A percentile compares a stretch with the other conserved stretches of the same genome.
These are phyloP conservation scores for Jackrogersella multiformis DNA, from an alignment of 495 filamentous ascomycete genomes.

Conservation along the genomic window DNA sequence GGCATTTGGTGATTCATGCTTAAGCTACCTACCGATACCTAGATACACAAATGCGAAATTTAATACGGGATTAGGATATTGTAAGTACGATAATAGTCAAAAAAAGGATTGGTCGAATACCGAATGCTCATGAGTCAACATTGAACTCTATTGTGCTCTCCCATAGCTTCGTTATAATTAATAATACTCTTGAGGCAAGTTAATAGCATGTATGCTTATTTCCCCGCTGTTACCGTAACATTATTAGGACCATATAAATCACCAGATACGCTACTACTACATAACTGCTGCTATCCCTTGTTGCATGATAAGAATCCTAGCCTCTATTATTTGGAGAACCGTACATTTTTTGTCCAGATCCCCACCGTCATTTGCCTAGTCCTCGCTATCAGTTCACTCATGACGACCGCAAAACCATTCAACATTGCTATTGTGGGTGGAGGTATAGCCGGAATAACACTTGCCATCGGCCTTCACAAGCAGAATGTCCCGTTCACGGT, in stretches of 20 bases:
- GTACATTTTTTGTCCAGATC: not conserved
- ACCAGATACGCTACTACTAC: not conserved
- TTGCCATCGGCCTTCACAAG: constrained; percentile 57
- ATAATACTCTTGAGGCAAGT: too few species aligned
- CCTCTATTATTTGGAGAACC: not conserved
- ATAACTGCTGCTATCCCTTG: not conserved
- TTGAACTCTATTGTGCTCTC: too few species aligned
- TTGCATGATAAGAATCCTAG: not conserved
- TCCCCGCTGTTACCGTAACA: not conserved
- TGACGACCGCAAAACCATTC: constrained; percentile 39
- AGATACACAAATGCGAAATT: too few species aligned
- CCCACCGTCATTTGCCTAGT: not conserved
- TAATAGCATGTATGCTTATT: constrained; percentile 1
- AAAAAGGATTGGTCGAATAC: too few species aligned
- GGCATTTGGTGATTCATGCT: too few species aligned
- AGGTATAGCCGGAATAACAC: constrained; percentile 63
- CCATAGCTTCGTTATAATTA: too few species aligned
- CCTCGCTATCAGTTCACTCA: not conserved
- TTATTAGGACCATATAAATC: not conserved
- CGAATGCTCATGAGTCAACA: too few species aligned
- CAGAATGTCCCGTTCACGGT: constrained; percentile 56
- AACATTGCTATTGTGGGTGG: constrained; percentile 64
- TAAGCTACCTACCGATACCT: too few species aligned
- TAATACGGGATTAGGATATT: too few species aligned
- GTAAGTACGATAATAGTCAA: too few species aligned